phyloP scores from a whole-genome alignment of 1,139 yeast species.

The Pichia cactophila region DNA sequence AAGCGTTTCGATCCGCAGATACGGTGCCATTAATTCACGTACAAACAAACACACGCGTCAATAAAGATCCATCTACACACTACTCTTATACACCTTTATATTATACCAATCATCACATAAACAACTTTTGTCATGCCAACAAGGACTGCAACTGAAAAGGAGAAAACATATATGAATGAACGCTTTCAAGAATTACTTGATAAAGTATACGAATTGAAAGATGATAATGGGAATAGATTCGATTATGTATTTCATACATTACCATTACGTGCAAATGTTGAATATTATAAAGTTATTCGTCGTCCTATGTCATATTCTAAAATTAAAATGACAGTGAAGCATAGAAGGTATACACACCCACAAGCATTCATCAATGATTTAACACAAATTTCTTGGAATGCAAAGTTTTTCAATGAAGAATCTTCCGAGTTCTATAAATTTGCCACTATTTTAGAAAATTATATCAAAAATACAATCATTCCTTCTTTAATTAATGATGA shows the following conservation, averaged over 20 bases:
- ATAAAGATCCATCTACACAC: background rate
- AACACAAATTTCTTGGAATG: conserved; percentile 85
- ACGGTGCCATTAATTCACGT: background rate
- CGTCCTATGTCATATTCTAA: conserved; percentile 41
- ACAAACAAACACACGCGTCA: background rate
- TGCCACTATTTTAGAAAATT: conserved; percentile 64
- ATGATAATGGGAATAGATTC: conserved; percentile 26
- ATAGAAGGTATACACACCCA: conserved; percentile 46
- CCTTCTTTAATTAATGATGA: conserved; percentile 44
- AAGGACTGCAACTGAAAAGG: conserved; percentile 14
- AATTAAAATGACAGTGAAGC: conserved; percentile 37
- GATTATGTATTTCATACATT: conserved; percentile 37
- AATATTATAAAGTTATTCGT: conserved; percentile 40
- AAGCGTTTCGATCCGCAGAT: background rate
- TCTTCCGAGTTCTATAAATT: conserved; percentile 61
- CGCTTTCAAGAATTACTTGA: conserved; percentile 16
- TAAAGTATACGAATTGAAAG: conserved; percentile 18
- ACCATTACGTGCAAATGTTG: conserved; percentile 36
- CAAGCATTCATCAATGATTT: conserved; percentile 70
- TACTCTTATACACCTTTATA: background rate
- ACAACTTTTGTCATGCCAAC: background rate
- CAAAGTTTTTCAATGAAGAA: conserved; percentile 71
- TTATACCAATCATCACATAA: background rate
- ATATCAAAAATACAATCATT: conserved; percentile 45
- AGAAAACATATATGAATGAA: conserved; percentile 18